phyloP scores from a whole-genome alignment of 441 rosid species.

The Daphne laureola region DNA sequence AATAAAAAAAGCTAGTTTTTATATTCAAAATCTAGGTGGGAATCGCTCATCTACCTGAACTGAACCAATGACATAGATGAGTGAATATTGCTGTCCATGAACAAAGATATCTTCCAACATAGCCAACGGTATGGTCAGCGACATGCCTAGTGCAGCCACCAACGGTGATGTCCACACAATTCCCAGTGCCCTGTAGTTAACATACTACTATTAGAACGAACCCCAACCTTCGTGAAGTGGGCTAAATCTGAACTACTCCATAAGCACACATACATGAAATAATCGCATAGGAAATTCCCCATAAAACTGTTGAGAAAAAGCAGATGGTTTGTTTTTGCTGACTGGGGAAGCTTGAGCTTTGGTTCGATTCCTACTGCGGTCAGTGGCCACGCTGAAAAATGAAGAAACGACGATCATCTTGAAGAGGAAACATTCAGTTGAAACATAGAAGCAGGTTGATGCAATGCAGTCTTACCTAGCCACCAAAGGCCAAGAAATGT shows the following conservation, averaged over 20 bases:
- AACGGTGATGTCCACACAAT: slow-evolving; percentile 30
- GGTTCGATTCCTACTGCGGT: slow-evolving; percentile 36
- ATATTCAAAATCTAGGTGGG: no score
- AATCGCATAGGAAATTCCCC: slow-evolving; percentile 34
- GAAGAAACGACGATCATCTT: no score
- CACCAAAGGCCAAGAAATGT: slow-evolving; percentile 34
- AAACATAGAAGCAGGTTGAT: no score
- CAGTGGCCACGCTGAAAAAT: slow-evolving; percentile 34
- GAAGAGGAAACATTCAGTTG: no score
- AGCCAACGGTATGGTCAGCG: slow-evolving; percentile 25
- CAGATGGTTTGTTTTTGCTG: slow-evolving; percentile 20
- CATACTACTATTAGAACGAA: neutral
- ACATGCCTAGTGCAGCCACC: slow-evolving; percentile 24
- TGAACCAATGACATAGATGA: slow-evolving; percentile 7
- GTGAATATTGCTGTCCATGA: slow-evolving; percentile 21
- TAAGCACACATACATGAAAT: slow-evolving; percentile 25
- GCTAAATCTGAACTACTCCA: no score
- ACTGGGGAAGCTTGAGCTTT: slow-evolving; percentile 28
- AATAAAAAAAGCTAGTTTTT: neutral
- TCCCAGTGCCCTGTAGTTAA: slow-evolving; percentile 20
- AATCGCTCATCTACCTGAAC: slow-evolving; percentile 4
- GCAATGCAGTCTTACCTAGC: slow-evolving; percentile 29
- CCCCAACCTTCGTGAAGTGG: no score
- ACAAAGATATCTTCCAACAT: slow-evolving; percentile 25
- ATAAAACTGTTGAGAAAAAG: slow-evolving; percentile 29